Percentiles rank a stretch among this genome's conserved stretches.
These are phyloP conservation scores for Plasmodium reichenowi DNA, from an alignment of 169 alveolate species.

Conservation along the genomic window DNA sequence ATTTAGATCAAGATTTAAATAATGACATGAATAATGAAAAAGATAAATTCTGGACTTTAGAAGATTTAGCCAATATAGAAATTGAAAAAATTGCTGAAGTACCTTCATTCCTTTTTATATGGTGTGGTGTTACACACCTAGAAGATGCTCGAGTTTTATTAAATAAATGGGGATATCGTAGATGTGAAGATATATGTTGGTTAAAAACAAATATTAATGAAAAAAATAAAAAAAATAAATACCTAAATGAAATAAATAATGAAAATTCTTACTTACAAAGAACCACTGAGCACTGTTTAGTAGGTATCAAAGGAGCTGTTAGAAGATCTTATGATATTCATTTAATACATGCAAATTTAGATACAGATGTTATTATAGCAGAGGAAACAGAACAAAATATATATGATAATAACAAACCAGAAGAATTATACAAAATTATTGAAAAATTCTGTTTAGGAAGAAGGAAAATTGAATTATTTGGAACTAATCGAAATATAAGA, in stretches of 20 bases:
- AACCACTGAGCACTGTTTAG: constrained; percentile 94
- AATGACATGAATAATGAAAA: constrained; percentile 52
- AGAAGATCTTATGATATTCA: constrained; percentile 90
- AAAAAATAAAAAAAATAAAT: constrained; percentile 78
- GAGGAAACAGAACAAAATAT: constrained; percentile 89
- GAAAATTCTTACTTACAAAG: constrained; percentile 86
- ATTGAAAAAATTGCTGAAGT: constrained; percentile 91
- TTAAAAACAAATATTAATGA: constrained; percentile 90
- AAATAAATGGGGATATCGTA: constrained; percentile 94
- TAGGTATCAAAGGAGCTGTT: constrained; percentile 95
- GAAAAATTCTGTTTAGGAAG: constrained; percentile 95
- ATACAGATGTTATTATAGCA: constrained; percentile 94
- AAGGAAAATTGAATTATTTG: constrained; percentile 93
- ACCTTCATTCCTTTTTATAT: constrained; percentile 91
- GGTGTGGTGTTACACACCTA: constrained; percentile 93
- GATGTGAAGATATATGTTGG: constrained; percentile 97
- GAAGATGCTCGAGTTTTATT: constrained; percentile 88
- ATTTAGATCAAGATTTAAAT: constrained; percentile 61
- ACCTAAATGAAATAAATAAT: constrained; percentile 73
- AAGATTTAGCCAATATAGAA: constrained; percentile 84
- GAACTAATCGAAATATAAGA: constrained; percentile 89
- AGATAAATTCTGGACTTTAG: constrained; percentile 79
- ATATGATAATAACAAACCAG: constrained; percentile 87
- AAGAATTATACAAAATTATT: constrained; percentile 92
- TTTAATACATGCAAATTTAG: constrained; percentile 95